Evolutionary conservation across 176 grass and related monocot species (phyloP).

Genomic region (Panicum miliaceum): DNA sequence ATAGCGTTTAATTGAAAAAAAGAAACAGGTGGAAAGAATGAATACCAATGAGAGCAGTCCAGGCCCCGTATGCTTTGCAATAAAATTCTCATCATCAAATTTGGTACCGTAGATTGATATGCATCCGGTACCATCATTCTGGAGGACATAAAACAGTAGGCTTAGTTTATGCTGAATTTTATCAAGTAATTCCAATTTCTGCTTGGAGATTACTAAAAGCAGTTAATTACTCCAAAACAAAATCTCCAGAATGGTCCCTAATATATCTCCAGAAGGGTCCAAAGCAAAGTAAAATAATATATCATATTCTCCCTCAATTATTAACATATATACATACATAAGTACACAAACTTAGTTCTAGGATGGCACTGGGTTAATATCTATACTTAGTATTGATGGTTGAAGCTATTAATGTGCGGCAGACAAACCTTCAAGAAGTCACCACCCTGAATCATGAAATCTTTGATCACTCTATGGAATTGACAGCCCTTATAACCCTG

Average conservation of each 20-base stretch:
- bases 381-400: constrained; percentile 9
- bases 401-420: neutral
- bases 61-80: constrained; percentile 92
- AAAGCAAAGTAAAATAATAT: neutral
- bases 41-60: constrained; percentile 92
- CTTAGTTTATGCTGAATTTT: constrained; percentile 24
- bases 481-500: constrained; percentile 90
- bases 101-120: constrained; percentile 86
- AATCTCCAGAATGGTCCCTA: neutral
- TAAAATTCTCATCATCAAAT: constrained; percentile 99
- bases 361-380: constrained; percentile 3
- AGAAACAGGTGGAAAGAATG: neutral
- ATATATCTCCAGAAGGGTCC: neutral
- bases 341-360: neutral
- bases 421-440: constrained; percentile 94
- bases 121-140: constrained; percentile 96
- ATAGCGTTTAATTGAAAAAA: neutral
- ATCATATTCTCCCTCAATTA: constrained; percentile 7
- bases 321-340: neutral
- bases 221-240: neutral
- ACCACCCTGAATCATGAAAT: constrained; percentile 98
- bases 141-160: constrained; percentile 22
- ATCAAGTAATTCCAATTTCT: constrained; percentile 9
- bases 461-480: constrained; percentile 98
- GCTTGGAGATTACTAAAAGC: constrained; percentile 12